Base-by-base conservation (phyloP, 257 asterid genomes). In the Nyctanthes arbortristis region DNA sequence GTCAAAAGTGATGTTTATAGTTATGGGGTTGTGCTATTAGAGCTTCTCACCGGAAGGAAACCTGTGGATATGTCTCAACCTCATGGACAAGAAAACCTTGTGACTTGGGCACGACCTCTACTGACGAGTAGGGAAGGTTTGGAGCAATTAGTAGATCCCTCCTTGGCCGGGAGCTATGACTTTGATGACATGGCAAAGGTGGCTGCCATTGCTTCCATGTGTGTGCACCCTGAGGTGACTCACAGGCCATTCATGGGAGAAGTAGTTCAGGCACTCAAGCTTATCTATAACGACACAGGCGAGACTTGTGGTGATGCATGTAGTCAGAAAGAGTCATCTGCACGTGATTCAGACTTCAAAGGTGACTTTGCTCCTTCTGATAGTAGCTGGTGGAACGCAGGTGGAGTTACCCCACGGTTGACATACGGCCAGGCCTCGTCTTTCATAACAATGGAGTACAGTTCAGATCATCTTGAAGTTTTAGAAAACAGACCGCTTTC, bases 51-150 rank as follows among this genome's bases (percentile, higher is more conserved):
- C 0, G 97, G 99, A 22, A 86, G 99, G 77, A 86, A 87, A 79
- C 99, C 99, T 0, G 99, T 94, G 18, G 97, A 94, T 85, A 94
- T 94, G 99, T 89, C 96, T 24, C 99, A 89, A 73, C 89, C 97
- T 63, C 84, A 85, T 0, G 99, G 99, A 67, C 89, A 94, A 80
- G 99, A 94, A 80, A 94, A 94, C 76, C 90, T 94, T 0, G 99
- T 94, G 63, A 89, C 97, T 2, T 94, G 99, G 99, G 97, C 99
- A 22, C 87, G 97, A 0, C 95, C 96, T 52, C 79, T 89, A 34
- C 85, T 93, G 24, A 81, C 95, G 61, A 87, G 86, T 63, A 83
- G 96, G 57, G 97, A 93, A 78, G 99, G 99, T 63, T 64, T 93
- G 66, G 85, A 83, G 82, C 91, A 84, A 75, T 70, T 93, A 36